Evolutionary conservation across 2,329 filamentous ascomycete species (phyloP).

Genomic region (Westerdykella ornata): DNA sequence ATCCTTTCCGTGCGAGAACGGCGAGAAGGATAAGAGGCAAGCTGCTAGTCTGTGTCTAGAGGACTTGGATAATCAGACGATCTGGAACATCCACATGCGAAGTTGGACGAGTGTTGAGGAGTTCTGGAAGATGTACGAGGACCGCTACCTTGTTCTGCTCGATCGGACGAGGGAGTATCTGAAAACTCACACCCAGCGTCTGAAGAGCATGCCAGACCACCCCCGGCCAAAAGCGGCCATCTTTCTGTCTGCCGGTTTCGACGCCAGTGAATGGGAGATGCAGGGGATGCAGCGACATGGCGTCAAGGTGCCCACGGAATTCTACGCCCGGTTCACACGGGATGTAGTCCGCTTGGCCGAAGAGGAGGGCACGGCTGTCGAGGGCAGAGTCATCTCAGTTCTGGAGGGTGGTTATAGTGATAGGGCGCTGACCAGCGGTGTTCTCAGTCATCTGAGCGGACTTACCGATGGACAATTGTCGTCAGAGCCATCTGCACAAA

Average conservation of each 20-base stretch:
- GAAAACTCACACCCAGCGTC: slow-evolving; percentile 60
- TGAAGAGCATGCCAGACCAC: slow-evolving; percentile 52
- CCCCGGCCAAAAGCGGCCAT: slow-evolving; percentile 73
- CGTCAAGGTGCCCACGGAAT: slow-evolving; percentile 92
- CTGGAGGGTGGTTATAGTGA: slow-evolving; percentile 96
- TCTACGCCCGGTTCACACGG: slow-evolving; percentile 84
- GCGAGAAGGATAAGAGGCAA: slow-evolving; percentile 87
- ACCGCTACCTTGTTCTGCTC: slow-evolving; percentile 67
- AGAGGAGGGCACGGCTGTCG: slow-evolving; percentile 68
- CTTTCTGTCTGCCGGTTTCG: slow-evolving; percentile 92
- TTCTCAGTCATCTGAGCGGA: slow-evolving; percentile 83
- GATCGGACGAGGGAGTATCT: slow-evolving; percentile 76
- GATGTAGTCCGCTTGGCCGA: slow-evolving; percentile 78
- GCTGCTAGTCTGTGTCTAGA: slow-evolving; percentile 93
- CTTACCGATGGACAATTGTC: slow-evolving; percentile 54
- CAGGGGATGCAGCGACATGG: slow-evolving; percentile 91
- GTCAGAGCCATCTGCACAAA: slow-evolving; percentile 26
- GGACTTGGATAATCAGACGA: slow-evolving; percentile 83
- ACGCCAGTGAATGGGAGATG: slow-evolving; percentile 92
- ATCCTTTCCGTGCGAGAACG: slow-evolving; percentile 90
- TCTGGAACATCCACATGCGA: slow-evolving; percentile 95
- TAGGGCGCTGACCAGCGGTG: slow-evolving; percentile 77
- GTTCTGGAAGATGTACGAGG: slow-evolving; percentile 84
- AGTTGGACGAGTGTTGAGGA: slow-evolving; percentile 75
- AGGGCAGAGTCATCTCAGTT: slow-evolving; percentile 85